Base-by-base conservation (phyloP, 192 early-diverging fungal species). In the Mortierella claussenii region DNA sequence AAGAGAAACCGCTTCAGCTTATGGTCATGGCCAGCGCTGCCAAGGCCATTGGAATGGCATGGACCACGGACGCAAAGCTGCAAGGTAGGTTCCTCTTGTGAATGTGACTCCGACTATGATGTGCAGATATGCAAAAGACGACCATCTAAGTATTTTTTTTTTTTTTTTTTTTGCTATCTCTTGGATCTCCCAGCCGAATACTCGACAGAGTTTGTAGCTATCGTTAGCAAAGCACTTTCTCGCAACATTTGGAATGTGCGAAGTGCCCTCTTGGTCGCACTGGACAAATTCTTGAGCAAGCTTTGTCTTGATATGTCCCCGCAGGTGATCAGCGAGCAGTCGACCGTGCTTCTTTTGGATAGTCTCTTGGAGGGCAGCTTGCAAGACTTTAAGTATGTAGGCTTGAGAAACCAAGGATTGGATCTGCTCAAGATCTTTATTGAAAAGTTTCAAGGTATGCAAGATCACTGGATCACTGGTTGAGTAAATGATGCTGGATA, bases 241-340 rank as follows among this genome's bases (percentile, higher is more conserved):
- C 86, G 82, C 1, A 88, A 93, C 34, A 86, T 95, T 21, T 97
- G 96, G 96, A 96, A 96, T 69, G 89, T 94, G 4, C 83, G 90
- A 7, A 67, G 92, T 2, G 87, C 89, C 10, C 83, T 93, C 17
- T 73, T 96, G 33, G 90, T 93, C 21, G 84, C 87, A 8, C 47
- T 96, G 10, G 68, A 85, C 1, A 81, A 69, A 17, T 83, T 93
- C 26, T 42, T 94, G n/a, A 60, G 65, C 13, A 81, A 78, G 43
- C 49, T 70, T 37, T 31, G 67, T 11, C 28, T 78, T 12, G 12
- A 33, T 0, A 24, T 37, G 4, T 43, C 18, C 37, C 34, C 1
- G 10, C 18, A 36, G 21, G 50, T 55, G 1, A n/a, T 68, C 20
- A 61, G 69, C 5, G 70, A 68, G 17, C 61, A 68, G 5, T 59